Percentiles rank a stretch among this genome's conserved stretches.
Conservation (phyloP, 495 filamentous ascomycete genomes). For the Aspergillus wentii region DNA sequence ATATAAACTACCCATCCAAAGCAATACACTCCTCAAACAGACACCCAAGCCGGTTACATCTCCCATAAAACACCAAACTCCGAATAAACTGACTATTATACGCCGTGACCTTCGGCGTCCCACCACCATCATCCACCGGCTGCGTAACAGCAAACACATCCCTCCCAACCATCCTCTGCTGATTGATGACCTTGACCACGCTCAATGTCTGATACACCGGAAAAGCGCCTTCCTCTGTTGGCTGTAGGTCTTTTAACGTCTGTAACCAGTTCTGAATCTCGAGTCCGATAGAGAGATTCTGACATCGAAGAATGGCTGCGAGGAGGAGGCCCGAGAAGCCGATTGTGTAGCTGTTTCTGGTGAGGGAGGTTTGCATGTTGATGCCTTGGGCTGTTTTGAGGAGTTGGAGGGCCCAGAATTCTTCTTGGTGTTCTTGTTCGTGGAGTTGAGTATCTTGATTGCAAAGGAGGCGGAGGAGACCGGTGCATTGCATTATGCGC, state of each 20-base stretch:
- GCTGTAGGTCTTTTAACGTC: slow-evolving; percentile 8
- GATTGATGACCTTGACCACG: slow-evolving; percentile 18
- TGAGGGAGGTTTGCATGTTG: slow-evolving; percentile 10
- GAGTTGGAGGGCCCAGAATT: slow-evolving; percentile 14
- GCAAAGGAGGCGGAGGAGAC: slow-evolving; percentile 5
- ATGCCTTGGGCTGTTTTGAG: slow-evolving; percentile 18
- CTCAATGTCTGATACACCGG: slow-evolving; percentile 21
- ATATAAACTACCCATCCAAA: background rate
- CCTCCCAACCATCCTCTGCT: slow-evolving; percentile 9
- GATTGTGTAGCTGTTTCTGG: slow-evolving; percentile 24
- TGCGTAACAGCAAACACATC: slow-evolving; percentile 18
- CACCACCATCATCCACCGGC: slow-evolving; percentile 23
- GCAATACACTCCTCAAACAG: background rate
- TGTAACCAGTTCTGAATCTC: slow-evolving; percentile 21
- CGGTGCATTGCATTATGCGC: slow-evolving; percentile 24
- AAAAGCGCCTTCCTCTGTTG: slow-evolving; percentile 24
- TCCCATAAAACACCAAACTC: slow-evolving; percentile 18
- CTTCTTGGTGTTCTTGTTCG: slow-evolving; percentile 4
- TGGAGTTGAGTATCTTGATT: background rate
- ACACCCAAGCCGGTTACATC: background rate
- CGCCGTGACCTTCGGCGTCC: slow-evolving; percentile 17
- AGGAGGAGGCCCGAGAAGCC: slow-evolving; percentile 26
- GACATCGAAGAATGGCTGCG: slow-evolving; percentile 19
- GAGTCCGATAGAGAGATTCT: slow-evolving; percentile 8
- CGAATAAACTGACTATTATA: slow-evolving; percentile 29